Percentiles rank a stretch among this genome's conserved stretches.
Conservation (phyloP, 1,139 yeast genomes). For the Suhomyces bribrorum region DNA sequence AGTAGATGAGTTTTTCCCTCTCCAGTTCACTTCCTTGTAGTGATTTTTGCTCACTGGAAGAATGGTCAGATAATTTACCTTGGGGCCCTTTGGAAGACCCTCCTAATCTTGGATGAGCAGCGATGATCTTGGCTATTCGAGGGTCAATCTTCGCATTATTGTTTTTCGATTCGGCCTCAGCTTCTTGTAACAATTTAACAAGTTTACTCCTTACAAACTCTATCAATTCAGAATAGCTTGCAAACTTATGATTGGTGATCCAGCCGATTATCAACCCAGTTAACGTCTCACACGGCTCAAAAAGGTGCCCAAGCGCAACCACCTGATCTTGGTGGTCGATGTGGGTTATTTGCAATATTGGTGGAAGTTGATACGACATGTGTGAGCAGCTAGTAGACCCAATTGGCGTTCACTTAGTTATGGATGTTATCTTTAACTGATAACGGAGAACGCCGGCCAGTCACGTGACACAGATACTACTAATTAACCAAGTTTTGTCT, state of each 20-base stretch:
- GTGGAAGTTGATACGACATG: constrained; percentile 25
- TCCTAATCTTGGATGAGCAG: constrained; percentile 91
- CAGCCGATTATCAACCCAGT: constrained; percentile 41
- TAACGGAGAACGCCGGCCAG: constrained; percentile 2
- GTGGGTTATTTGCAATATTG: constrained; percentile 19
- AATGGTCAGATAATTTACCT: constrained; percentile 58
- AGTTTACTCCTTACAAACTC: constrained; percentile 48
- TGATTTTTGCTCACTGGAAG: constrained; percentile 69
- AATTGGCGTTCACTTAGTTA: neutral
- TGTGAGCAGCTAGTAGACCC: neutral
- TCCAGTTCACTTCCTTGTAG: constrained; percentile 49
- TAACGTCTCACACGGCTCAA: constrained; percentile 67
- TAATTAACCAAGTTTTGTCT: neutral
- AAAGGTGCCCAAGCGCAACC: constrained; percentile 53
- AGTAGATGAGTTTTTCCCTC: constrained; percentile 46
- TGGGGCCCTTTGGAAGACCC: constrained; percentile 44
- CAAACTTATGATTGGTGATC: constrained; percentile 19
- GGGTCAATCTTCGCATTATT: constrained; percentile 24
- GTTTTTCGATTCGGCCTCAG: constrained; percentile 23
- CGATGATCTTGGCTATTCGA: constrained; percentile 53
- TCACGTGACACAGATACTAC: neutral
- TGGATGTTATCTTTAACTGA: neutral
- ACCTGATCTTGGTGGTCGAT: constrained; percentile 23
- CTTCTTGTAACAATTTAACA: constrained; percentile 28
- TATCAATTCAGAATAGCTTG: constrained; percentile 51